phyloP scores from a whole-genome alignment of 1,139 yeast species.

The Blastobotrys buckinghamii region DNA sequence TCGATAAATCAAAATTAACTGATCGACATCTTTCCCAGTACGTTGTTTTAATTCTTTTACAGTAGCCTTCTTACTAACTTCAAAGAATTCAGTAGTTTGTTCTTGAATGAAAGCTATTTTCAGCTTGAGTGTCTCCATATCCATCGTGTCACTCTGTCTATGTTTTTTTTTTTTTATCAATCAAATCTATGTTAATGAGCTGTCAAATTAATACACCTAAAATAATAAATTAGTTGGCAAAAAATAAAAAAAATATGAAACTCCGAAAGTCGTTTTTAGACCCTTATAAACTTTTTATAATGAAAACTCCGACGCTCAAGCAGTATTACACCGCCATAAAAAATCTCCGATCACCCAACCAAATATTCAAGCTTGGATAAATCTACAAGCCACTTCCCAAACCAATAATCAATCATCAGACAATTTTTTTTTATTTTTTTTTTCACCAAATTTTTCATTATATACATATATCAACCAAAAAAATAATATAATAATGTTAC shows the following conservation, averaged over 20 bases:
- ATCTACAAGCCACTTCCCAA: background rate
- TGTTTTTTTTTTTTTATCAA: no score
- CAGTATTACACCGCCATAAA: no score
- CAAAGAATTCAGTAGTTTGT: background rate
- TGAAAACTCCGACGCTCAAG: no score
- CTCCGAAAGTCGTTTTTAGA: no score
- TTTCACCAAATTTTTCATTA: background rate
- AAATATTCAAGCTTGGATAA: no score
- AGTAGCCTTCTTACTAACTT: background rate
- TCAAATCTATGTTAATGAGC: no score
- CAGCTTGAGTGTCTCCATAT: background rate
- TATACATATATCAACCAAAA: background rate
- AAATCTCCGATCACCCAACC: no score
- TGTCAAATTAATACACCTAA: no score
- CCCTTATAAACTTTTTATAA: no score
- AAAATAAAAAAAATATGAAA: no score
- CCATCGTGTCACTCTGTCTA: background rate
- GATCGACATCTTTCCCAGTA: background rate
- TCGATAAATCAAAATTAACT: constrained; percentile 1
- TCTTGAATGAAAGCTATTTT: background rate
- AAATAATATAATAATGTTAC: background rate
- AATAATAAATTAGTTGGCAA: no score
- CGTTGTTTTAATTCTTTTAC: background rate
- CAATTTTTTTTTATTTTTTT: background rate
- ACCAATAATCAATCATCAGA: background rate